Evolutionary conservation across 345 rosid genomes (phyloP).

Genomic region (Hevea brasiliensis): DNA sequence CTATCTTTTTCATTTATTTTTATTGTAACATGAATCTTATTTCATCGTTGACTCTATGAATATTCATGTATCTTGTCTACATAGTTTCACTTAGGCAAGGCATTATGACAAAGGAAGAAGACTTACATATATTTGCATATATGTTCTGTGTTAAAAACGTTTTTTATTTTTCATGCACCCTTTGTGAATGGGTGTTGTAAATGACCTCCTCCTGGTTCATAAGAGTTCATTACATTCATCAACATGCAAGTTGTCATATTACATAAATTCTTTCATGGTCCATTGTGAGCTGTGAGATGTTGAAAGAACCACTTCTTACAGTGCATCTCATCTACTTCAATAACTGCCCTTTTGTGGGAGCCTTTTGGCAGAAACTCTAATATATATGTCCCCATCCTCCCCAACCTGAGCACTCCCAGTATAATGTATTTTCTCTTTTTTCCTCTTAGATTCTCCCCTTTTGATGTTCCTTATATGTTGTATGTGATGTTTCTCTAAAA

Average conservation of each 20-base stretch:
- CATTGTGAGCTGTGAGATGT: neutral
- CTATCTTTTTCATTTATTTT: neutral
- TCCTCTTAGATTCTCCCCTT: neutral
- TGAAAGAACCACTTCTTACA: neutral
- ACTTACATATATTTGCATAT: neutral
- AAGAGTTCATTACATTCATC: neutral
- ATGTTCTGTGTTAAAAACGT: neutral
- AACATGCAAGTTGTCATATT: neutral
- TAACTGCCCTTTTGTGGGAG: neutral
- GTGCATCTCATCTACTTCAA: neutral
- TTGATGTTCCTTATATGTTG: neutral
- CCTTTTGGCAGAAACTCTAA: neutral
- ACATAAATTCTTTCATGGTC: neutral
- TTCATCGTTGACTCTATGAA: neutral
- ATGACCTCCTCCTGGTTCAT: neutral
- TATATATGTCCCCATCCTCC: neutral
- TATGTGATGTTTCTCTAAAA: neutral
- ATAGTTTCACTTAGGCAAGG: neutral
- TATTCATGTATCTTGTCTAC: neutral
- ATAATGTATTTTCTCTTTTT: no score
- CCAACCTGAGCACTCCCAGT: neutral
- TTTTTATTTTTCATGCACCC: neutral
- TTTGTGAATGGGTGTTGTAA: neutral
- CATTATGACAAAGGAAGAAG: slow-evolving; percentile 4
- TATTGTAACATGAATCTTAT: neutral